A percentile compares a stretch with the other conserved stretches of the same genome.
Conservation (phyloP, 768 basidiomycete genomes). For the Boletus pseudopeckii region DNA sequence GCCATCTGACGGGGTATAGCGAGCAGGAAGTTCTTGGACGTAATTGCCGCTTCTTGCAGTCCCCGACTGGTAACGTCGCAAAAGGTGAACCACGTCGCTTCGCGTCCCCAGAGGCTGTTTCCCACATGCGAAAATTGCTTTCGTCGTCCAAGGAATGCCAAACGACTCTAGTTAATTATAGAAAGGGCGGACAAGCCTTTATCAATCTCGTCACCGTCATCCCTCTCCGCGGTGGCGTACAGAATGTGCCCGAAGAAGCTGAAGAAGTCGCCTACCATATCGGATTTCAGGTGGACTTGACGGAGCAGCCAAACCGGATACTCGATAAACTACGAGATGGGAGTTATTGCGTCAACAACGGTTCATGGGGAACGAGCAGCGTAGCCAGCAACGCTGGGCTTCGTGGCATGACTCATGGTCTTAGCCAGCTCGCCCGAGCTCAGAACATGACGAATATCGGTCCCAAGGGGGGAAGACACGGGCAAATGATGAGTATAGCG, state of each 20-base stretch:
- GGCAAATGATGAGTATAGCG: conserved; percentile 31
- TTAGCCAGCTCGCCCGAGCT: conserved; percentile 10
- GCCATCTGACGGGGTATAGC: conserved; percentile 67
- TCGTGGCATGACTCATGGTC: neutral
- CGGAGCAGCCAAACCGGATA: conserved; percentile 81
- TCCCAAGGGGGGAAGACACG: conserved; percentile 23
- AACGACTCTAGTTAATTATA: conserved; percentile 82
- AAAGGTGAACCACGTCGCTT: conserved; percentile 54
- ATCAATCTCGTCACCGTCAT: conserved; percentile 92
- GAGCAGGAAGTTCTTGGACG: conserved; percentile 78
- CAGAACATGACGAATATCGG: conserved; percentile 22
- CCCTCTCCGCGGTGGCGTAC: conserved; percentile 67
- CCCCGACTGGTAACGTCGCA: conserved; percentile 57
- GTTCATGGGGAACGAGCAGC: conserved; percentile 11
- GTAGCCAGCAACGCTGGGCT: neutral
- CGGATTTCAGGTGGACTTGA: conserved; percentile 94
- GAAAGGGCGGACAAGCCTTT: conserved; percentile 80
- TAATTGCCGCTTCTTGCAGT: conserved; percentile 90
- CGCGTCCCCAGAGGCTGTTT: conserved; percentile 64
- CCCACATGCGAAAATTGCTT: conserved; percentile 63
- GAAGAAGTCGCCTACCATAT: conserved; percentile 82
- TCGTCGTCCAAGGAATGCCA: conserved; percentile 84
- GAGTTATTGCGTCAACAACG: conserved; percentile 67
- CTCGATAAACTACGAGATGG: conserved; percentile 77
- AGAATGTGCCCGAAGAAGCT: conserved; percentile 46